A percentile compares a stretch with the other conserved stretches of the same genome.
Evolutionary conservation across 2,329 filamentous ascomycete genomes (phyloP).

Genomic region (Ophiostoma sp.): DNA sequence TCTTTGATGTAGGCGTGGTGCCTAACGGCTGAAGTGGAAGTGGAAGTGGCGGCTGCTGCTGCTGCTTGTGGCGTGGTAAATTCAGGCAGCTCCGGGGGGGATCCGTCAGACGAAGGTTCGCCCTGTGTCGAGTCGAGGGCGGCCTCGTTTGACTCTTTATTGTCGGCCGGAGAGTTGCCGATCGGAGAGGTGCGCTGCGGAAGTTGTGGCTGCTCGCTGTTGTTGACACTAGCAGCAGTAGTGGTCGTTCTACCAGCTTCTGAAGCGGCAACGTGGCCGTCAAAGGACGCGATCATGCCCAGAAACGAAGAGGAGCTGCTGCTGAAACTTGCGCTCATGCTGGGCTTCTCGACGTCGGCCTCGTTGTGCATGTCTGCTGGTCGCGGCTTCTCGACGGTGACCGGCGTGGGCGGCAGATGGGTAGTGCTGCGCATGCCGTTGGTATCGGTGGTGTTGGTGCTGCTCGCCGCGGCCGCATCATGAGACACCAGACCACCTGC

Average conservation of each 20-base stretch:
- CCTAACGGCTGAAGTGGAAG: not conserved
- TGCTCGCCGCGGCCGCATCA: not conserved
- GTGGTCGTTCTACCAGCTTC: not conserved
- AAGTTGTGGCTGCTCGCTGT: not conserved
- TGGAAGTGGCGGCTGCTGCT: no score
- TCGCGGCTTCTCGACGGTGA: constrained; percentile 6
- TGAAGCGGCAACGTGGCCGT: not conserved
- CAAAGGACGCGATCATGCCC: not conserved
- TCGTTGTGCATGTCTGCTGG: not conserved
- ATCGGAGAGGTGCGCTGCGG: not conserved
- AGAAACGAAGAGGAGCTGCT: constrained; percentile 19
- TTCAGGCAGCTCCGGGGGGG: constrained; percentile 2
- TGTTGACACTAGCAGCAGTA: not conserved
- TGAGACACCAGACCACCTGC: not conserved
- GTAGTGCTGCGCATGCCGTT: not conserved
- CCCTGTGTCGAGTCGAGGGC: constrained; percentile 25
- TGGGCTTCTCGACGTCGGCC: constrained; percentile 17
- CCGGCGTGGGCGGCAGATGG: not conserved
- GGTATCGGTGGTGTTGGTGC: not conserved
- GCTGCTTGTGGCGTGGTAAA: constrained; percentile 18
- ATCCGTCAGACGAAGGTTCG: constrained; percentile 18
- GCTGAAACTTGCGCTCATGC: constrained; percentile 19
- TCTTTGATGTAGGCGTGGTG: constrained; percentile 37
- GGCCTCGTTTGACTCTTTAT: not conserved
- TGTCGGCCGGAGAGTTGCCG: not conserved